Percentiles rank a stretch among this genome's conserved stretches.
Conservation (phyloP, 75 land plant genomes). For the Selaginella moellendorffii region DNA sequence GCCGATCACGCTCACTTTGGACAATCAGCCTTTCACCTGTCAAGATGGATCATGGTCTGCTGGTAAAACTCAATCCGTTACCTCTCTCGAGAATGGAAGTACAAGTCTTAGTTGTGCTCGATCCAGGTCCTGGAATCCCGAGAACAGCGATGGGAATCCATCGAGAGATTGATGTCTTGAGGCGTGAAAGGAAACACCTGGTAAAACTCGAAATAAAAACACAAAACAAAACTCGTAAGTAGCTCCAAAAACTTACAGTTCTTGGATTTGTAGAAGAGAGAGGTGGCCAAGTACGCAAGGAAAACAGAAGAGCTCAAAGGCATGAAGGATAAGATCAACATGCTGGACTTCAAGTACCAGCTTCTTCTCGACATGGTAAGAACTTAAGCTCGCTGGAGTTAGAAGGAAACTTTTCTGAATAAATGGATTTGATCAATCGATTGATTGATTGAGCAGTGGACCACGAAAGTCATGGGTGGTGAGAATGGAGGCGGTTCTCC, state of each 20-base stretch:
- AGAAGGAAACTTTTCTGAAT: background rate
- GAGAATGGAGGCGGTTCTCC: background rate
- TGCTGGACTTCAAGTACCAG: background rate
- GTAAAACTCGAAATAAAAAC: background rate
- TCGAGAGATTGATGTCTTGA: background rate
- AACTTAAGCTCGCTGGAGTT: background rate
- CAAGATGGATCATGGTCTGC: background rate
- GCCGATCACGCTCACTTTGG: background rate
- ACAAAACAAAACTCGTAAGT: background rate
- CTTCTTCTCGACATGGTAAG: background rate
- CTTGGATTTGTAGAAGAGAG: background rate
- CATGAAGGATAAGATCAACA: background rate
- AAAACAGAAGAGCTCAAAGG: background rate
- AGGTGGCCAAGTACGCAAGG: background rate
- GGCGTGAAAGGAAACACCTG: background rate
- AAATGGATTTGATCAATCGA: background rate
- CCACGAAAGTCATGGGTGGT: background rate
- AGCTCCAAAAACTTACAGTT: no score
- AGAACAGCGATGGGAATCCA: background rate
- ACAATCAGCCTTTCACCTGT: background rate
- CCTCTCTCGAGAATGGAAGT: background rate
- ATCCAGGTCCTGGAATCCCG: background rate
- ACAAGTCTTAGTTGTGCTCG: background rate
- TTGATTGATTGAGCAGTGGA: background rate
- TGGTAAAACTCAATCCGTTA: background rate